phyloP scores from a whole-genome alignment of 352 stramenopile genomes.

The Pythium rishiriense region DNA sequence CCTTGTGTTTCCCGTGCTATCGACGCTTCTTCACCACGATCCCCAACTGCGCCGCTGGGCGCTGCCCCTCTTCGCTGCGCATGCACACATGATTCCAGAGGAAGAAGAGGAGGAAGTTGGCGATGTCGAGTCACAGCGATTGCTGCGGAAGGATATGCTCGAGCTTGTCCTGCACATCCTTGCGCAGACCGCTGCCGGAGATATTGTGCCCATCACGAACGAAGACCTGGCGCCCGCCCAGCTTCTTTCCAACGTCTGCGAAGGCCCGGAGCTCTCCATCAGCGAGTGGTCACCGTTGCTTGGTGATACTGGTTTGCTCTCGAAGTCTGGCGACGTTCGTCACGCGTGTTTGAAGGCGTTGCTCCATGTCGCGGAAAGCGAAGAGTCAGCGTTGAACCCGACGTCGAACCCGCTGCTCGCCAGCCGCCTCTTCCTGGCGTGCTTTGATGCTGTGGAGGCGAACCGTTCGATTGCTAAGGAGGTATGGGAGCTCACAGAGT shows the following conservation, averaged over 20 bases:
- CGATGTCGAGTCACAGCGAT: slow-evolving; percentile 68
- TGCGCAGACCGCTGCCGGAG: slow-evolving; percentile 47
- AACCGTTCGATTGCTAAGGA: slow-evolving; percentile 61
- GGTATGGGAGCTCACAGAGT: slow-evolving; percentile 62
- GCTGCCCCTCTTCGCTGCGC: slow-evolving; percentile 73
- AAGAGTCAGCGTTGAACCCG: slow-evolving; percentile 51
- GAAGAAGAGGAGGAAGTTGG: slow-evolving; percentile 89
- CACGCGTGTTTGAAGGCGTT: slow-evolving; percentile 61
- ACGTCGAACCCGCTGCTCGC: slow-evolving; percentile 39
- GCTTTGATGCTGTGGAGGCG: slow-evolving; percentile 63
- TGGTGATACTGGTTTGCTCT: slow-evolving; percentile 69
- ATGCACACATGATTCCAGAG: slow-evolving; percentile 85
- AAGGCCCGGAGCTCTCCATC: slow-evolving; percentile 51
- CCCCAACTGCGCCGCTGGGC: slow-evolving; percentile 63
- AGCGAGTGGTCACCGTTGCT: slow-evolving; percentile 73
- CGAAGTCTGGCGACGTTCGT: slow-evolving; percentile 52
- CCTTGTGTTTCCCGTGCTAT: slow-evolving; percentile 76
- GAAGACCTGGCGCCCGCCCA: slow-evolving; percentile 51
- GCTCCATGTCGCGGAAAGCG: slow-evolving; percentile 53
- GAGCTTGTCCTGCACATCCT: slow-evolving; percentile 68
- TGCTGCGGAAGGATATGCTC: slow-evolving; percentile 78
- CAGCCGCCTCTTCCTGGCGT: slow-evolving; percentile 60
- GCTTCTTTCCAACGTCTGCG: slow-evolving; percentile 59
- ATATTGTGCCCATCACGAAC: slow-evolving; percentile 64
- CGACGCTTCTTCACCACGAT: slow-evolving; percentile 46